Conservation (phyloP, 1,284 basidiomycete species). For the Pseudozyma pruni region DNA sequence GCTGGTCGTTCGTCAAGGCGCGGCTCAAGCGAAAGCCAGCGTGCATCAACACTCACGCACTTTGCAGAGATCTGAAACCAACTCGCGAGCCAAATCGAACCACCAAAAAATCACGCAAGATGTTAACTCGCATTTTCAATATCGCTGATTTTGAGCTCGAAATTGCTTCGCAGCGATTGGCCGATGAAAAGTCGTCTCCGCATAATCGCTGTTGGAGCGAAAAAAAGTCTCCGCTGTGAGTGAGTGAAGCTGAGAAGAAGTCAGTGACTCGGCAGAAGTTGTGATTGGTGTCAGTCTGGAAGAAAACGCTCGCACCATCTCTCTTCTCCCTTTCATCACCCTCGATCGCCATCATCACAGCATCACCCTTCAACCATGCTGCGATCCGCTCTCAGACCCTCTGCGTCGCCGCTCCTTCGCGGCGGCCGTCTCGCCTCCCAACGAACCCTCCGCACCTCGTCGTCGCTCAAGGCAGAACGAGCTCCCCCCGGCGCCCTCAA, state of each 20-base stretch:
- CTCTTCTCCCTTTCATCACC: slow-evolving; percentile 3
- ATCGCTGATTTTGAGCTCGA: neutral
- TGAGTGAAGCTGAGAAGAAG: too few species aligned
- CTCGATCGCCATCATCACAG: slow-evolving; percentile 1
- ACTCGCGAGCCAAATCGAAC: slow-evolving; percentile 5
- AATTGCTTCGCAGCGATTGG: slow-evolving; percentile 21
- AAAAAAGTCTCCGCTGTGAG: slow-evolving; percentile 11
- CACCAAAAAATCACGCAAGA: neutral
- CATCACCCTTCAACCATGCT: slow-evolving; percentile 18
- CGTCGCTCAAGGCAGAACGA: slow-evolving; percentile 22
- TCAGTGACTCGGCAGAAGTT: slow-evolving; percentile 28
- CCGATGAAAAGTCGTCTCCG: slow-evolving; percentile 21
- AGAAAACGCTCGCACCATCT: neutral
- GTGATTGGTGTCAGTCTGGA: neutral
- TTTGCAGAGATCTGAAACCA: slow-evolving; percentile 15
- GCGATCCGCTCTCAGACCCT: slow-evolving; percentile 25
- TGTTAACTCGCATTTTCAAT: neutral
- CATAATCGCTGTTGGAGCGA: slow-evolving; percentile 11
- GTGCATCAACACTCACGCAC: neutral
- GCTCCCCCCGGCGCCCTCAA: slow-evolving; percentile 62
- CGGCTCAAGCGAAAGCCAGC: slow-evolving; percentile 10
- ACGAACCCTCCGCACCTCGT: slow-evolving; percentile 33
- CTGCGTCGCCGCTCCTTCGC: slow-evolving; percentile 25
- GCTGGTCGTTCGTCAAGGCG: slow-evolving; percentile 1
- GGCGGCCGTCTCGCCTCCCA: slow-evolving; percentile 15